These are phyloP conservation scores for Zygoascus bituminiphila DNA, from an alignment of 805 yeast species.

Conservation along the genomic window DNA sequence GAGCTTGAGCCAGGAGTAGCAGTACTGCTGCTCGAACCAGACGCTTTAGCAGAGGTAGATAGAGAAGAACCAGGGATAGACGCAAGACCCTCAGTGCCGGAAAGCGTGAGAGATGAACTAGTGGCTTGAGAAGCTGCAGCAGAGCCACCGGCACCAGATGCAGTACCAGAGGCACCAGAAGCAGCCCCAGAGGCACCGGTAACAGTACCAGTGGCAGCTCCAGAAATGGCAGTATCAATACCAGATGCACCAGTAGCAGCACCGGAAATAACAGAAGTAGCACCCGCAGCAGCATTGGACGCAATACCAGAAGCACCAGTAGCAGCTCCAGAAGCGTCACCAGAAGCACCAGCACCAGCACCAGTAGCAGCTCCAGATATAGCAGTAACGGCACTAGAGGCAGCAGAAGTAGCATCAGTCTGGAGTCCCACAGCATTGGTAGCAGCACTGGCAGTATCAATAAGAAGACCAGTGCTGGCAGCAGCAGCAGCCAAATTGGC, in stretches of 20 bases:
- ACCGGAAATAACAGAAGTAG: slow-evolving; percentile 10
- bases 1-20: slow-evolving; percentile 5
- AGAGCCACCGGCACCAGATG: slow-evolving; percentile 6
- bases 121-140: slow-evolving; percentile 4
- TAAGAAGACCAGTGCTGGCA: slow-evolving; percentile 12
- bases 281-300: slow-evolving; percentile 10
- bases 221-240: slow-evolving; percentile 6
- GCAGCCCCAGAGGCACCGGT: neutral
- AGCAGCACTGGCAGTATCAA: slow-evolving; percentile 14
- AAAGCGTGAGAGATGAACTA: neutral
- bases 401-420: slow-evolving; percentile 7
- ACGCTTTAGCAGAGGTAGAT: slow-evolving; percentile 8
- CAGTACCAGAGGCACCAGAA: slow-evolving; percentile 3
- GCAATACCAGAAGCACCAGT: slow-evolving; percentile 16
- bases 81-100: slow-evolving; percentile 7
- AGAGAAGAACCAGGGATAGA: slow-evolving; percentile 9
- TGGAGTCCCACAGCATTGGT: slow-evolving; percentile 8
- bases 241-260: slow-evolving; percentile 10
- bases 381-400: slow-evolving; percentile 8
- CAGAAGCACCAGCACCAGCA: slow-evolving; percentile 30
- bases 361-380: slow-evolving; percentile 17
- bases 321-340: slow-evolving; percentile 23
- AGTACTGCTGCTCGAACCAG: slow-evolving; percentile 6
- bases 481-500: slow-evolving; percentile 12
- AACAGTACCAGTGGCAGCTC: slow-evolving; percentile 4